Evolutionary conservation across 768 basidiomycete genomes (phyloP).

Genomic region (Calvatia gigantea): DNA sequence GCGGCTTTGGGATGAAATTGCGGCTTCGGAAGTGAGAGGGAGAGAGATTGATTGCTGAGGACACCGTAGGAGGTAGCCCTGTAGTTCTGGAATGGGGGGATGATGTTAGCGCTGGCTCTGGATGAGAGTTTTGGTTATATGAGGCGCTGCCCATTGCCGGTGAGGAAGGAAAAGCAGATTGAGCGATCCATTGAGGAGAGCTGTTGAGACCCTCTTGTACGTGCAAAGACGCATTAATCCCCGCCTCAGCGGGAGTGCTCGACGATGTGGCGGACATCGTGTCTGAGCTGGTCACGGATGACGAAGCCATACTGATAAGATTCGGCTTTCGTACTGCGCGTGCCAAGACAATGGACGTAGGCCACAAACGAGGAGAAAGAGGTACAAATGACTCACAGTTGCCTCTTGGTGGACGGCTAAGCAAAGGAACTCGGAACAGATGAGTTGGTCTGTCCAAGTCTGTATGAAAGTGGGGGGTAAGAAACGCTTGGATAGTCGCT

Average conservation of each 20-base stretch:
- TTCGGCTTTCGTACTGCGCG: conserved; percentile 14
- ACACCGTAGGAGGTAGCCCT: conserved; percentile 48
- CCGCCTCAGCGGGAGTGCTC: conserved; percentile 19
- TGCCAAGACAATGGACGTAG: conserved; percentile 24
- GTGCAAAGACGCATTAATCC: conserved; percentile 17
- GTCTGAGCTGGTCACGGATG: conserved; percentile 14
- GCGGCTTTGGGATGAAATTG: conserved; percentile 40
- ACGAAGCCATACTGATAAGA: conserved; percentile 20
- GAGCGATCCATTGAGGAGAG: conserved; percentile 17
- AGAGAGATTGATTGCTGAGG: conserved; percentile 31
- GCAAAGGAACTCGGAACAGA: not conserved
- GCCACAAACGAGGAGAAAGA: conserved; percentile 21
- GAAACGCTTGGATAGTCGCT: conserved; percentile 1
- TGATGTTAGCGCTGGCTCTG: conserved; percentile 50
- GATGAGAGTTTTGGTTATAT: conserved; percentile 21
- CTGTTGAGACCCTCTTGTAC: conserved; percentile 20
- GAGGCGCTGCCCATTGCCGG: conserved; percentile 13
- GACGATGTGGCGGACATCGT: conserved; percentile 19
- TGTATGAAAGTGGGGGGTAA: not conserved
- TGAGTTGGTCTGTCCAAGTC: not conserved
- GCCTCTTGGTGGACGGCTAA: not conserved
- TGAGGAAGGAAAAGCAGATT: conserved; percentile 18
- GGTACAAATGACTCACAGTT: conserved; percentile 32
- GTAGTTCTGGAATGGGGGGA: conserved; percentile 48
- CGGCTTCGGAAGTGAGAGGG: too few relatives aligned